Percentiles rank a stretch among this genome's conserved stretches.
Conservation (phyloP, 495 filamentous ascomycete genomes). For the Penicillium soppii region DNA sequence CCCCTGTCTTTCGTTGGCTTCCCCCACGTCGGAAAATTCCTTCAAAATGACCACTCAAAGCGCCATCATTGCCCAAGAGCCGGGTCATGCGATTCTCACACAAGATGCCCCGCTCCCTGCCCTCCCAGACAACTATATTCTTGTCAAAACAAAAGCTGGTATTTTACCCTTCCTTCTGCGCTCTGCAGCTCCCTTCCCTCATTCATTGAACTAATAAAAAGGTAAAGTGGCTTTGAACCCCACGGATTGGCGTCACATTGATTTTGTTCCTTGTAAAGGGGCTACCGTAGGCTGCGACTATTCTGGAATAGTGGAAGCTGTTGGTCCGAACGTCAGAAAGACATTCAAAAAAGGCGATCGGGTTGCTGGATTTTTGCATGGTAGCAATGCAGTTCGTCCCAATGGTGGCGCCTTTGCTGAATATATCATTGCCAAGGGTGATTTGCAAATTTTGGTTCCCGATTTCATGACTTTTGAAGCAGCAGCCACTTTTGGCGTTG, state of each 20-base stretch:
- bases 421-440: constrained; percentile 48
- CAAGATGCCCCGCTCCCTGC: constrained; percentile 27
- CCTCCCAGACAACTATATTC: constrained; percentile 38
- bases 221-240: constrained; percentile 54
- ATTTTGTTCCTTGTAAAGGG: constrained; percentile 22
- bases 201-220: constrained; percentile 4
- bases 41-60: constrained; percentile 14
- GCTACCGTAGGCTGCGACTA: constrained; percentile 55
- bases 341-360: constrained; percentile 45
- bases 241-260: constrained; percentile 55
- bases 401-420: constrained; percentile 55
- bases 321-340: constrained; percentile 45
- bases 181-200: not conserved
- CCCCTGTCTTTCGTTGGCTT: not conserved
- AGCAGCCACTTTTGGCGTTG: constrained; percentile 53
- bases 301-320: constrained; percentile 51
- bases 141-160: constrained; percentile 43
- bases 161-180: not conserved
- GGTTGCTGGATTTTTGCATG: constrained; percentile 49
- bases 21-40: not conserved
- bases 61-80: constrained; percentile 16
- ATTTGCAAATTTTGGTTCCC: constrained; percentile 50
- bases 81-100: constrained; percentile 10
- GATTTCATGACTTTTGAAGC: constrained; percentile 49
- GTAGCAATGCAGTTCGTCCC: constrained; percentile 42